Evolutionary conservation across 768 basidiomycete species (phyloP).

Genomic region (Sistotremastrum suecicum): DNA sequence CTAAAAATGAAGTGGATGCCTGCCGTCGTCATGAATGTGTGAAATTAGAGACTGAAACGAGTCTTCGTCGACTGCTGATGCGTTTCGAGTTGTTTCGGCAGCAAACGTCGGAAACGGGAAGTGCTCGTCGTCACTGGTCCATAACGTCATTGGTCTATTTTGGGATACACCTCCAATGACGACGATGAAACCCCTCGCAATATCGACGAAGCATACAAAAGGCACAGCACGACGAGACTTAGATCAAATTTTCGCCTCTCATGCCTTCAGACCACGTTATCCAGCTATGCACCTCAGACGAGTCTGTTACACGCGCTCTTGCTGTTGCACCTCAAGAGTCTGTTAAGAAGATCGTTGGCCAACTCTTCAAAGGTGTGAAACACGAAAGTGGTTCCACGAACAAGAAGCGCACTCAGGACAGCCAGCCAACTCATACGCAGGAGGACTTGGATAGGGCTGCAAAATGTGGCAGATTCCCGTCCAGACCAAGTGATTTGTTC

Average conservation of each 20-base stretch:
- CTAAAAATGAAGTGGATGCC: too few relatives aligned
- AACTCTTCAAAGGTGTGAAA: slow-evolving; percentile 25
- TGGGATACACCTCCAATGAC: too few relatives aligned
- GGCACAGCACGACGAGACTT: too few relatives aligned
- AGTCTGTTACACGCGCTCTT: slow-evolving; percentile 29
- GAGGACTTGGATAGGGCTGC: slow-evolving; percentile 33
- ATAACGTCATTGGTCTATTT: too few relatives aligned
- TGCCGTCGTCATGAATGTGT: too few relatives aligned
- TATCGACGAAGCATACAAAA: too few relatives aligned
- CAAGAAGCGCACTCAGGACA: slow-evolving; percentile 10
- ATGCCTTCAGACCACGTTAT: slow-evolving; percentile 18
- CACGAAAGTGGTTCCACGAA: slow-evolving; percentile 10
- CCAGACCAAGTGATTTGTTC: slow-evolving; percentile 43
- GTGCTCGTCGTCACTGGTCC: too few relatives aligned
- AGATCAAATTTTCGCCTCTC: not conserved
- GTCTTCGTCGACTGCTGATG: too few relatives aligned
- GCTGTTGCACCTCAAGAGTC: slow-evolving; percentile 21
- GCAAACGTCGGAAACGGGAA: too few relatives aligned
- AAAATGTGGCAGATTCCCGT: slow-evolving; percentile 37
- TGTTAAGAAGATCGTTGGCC: slow-evolving; percentile 23
- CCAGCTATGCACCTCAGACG: slow-evolving; percentile 17
- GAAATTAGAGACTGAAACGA: too few relatives aligned
- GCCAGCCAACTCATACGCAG: slow-evolving; percentile 17
- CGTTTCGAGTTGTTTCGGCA: too few relatives aligned
- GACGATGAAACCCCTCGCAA: too few relatives aligned